phyloP scores from a whole-genome alignment of 768 basidiomycete genomes.

The Mycena amicta region DNA sequence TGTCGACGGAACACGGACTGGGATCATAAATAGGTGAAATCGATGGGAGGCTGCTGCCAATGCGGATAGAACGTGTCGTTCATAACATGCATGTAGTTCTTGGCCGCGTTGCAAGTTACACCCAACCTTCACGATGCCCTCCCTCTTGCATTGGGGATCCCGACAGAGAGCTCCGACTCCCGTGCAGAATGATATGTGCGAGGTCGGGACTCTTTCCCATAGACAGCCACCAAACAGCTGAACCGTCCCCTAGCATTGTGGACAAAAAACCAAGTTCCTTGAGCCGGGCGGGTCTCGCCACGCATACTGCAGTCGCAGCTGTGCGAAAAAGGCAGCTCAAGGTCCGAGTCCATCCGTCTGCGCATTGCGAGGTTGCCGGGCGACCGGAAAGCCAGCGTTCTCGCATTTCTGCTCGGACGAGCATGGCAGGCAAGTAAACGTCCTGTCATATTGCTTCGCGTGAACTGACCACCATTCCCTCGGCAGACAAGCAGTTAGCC shows the following conservation, averaged over 20 bases:
- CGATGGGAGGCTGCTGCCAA: conserved; percentile 28
- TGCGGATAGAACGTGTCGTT: conserved; percentile 39
- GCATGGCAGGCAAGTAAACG: conserved; percentile 57
- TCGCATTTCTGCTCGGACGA: conserved; percentile 60
- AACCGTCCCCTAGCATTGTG: conserved; percentile 48
- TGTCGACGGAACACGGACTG: background rate
- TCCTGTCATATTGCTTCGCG: background rate
- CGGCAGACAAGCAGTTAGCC: conserved; percentile 56
- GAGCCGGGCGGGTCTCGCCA: conserved; percentile 57
- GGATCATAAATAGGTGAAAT: conserved; percentile 8
- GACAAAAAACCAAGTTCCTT: conserved; percentile 61
- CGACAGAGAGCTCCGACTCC: conserved; percentile 30
- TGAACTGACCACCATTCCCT: background rate
- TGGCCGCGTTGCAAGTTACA: conserved; percentile 26
- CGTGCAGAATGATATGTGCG: conserved; percentile 46
- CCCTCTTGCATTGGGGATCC: conserved; percentile 44
- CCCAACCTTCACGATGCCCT: conserved; percentile 38
- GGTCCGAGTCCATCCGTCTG: conserved; percentile 44
- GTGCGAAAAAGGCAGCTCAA: conserved; percentile 49
- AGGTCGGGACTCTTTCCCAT: too few relatives aligned
- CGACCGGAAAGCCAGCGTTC: conserved; percentile 51
- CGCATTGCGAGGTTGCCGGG: conserved; percentile 52
- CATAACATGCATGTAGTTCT: conserved; percentile 19
- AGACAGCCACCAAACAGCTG: too few relatives aligned
- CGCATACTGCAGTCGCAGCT: conserved; percentile 63